Base-by-base conservation (phyloP, 768 basidiomycete genomes). In the Phlegmacium glaucopus region DNA sequence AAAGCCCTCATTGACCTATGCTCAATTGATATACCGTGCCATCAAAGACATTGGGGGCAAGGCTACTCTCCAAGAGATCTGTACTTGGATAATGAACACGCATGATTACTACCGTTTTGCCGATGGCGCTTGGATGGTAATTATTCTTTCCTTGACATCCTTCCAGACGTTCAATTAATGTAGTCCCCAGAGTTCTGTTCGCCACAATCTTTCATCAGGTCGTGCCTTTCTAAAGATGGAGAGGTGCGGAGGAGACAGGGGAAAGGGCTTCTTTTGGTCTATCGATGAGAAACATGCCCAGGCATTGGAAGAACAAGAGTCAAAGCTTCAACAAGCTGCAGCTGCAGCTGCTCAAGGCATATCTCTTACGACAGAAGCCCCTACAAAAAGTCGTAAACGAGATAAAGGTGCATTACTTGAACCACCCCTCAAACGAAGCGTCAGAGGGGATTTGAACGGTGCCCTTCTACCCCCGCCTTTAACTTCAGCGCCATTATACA, bases 211-310 rank as follows among this genome's bases (percentile, higher is more conserved):
- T n/a, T 94, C 94, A 1, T 90, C 92, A 9, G 86, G 87, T 61
- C 82, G 85, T 40, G 92, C 90, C 0, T 99, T 99, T 69, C 75
- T 89, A 63, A 97, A 97, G 67, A 77, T 90, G 64, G 90, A 94
- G 49, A 77, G 90, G 26, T 86, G 83, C 51, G 80, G 83, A 6
- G 88, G 91, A 49, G 90, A 88, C 71, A 78, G 87, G 50, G 88
- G 90, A 8, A 96, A 95, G 64, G 94, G 94, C 2, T 92, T 85
- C 54, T 91, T 93, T 53, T 97, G 94, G 94, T 86, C 87, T 15
- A 74, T 96, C 27, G 94, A 95, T 58, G 83, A 86, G 37, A 77
- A 81, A 46, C 75, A 76, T 61, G 78, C 83, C 44, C 83, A 82
- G 48, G 72, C 72, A 29, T 78, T 90, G 37, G 82, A 85, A 61